A percentile compares a stretch with the other conserved stretches of the same genome.
phyloP scores from a whole-genome alignment of 2,329 filamentous ascomycete genomes.

The Scedosporium dehoogii region DNA sequence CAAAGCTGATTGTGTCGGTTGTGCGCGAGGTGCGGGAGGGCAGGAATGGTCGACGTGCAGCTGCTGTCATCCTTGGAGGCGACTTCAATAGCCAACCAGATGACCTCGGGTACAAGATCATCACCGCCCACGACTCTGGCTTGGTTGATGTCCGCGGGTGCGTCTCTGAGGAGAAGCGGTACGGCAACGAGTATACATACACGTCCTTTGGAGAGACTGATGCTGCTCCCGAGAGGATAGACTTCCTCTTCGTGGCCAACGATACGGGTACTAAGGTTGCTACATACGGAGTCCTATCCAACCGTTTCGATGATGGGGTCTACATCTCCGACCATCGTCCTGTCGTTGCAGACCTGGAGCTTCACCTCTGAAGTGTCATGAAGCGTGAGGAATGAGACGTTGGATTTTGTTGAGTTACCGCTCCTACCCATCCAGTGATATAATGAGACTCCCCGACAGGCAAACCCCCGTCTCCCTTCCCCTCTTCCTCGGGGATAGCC shows the following conservation, averaged over 20 bases:
- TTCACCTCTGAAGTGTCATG: neutral
- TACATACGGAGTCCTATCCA: constrained; percentile 16
- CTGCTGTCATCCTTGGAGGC: constrained; percentile 49
- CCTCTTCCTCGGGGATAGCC: too few species aligned
- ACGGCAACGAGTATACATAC: constrained; percentile 38
- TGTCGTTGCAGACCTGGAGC: constrained; percentile 47
- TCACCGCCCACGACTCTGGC: constrained; percentile 15
- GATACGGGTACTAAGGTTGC: constrained; percentile 22
- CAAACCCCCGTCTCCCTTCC: neutral
- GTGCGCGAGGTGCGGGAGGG: neutral
- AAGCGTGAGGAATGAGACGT: neutral
- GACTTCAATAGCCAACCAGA: constrained; percentile 59
- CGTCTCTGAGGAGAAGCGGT: neutral
- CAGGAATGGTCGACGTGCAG: constrained; percentile 4
- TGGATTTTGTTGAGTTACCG: neutral
- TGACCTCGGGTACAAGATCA: constrained; percentile 44
- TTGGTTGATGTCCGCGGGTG: constrained; percentile 10
- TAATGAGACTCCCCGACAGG: neutral
- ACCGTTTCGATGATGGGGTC: constrained; percentile 53
- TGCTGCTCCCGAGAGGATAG: constrained; percentile 44
- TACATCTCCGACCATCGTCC: constrained; percentile 57
- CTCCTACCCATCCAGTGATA: neutral
- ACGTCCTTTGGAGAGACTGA: constrained; percentile 45
- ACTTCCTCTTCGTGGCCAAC: constrained; percentile 49
- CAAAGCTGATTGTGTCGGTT: constrained; percentile 16